phyloP scores from a whole-genome alignment of 129 eudicot species.

The Centaurea solstitialis region DNA sequence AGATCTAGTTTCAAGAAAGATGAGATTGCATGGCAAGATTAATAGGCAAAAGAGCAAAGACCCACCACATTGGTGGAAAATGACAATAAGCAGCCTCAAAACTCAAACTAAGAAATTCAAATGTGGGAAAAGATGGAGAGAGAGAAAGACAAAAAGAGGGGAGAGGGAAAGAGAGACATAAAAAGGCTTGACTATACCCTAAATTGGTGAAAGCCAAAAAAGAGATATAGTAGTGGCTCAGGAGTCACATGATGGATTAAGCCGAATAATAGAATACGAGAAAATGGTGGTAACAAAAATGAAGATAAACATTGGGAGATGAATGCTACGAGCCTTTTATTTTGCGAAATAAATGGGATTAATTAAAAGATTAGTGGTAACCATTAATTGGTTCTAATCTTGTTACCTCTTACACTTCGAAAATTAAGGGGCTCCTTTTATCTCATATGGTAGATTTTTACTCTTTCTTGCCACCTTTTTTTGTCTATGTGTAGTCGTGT shows the following conservation, averaged over 20 bases:
- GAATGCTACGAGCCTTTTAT: conserved; percentile 15
- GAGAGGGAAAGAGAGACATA: not conserved
- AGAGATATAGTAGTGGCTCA: conserved; percentile 16
- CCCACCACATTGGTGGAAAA: conserved; percentile 24
- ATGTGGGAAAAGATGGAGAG: conserved; percentile 6
- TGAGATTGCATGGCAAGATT: not conserved
- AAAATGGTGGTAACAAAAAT: conserved; percentile 4
- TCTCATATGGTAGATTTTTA: not conserved
- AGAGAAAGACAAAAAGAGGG: not conserved
- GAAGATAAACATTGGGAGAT: conserved; percentile 2
- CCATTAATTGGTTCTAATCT: conserved; percentile 1
- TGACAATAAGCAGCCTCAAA: not conserved
- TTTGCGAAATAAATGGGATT: conserved; percentile 21
- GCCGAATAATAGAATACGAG: conserved; percentile 13
- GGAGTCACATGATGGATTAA: conserved; percentile 27
- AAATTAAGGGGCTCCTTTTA: conserved; percentile 20
- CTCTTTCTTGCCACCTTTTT: not conserved
- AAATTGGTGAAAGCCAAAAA: conserved; percentile 29
- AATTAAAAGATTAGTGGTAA: conserved; percentile 10
- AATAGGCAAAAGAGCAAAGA: not conserved
- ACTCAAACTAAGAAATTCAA: conserved; percentile 3
- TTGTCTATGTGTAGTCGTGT: not conserved
- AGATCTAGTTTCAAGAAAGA: not conserved
- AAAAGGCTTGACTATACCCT: conserved; percentile 29
- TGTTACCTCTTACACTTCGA: conserved; percentile 20